Conservation (phyloP, 352 stramenopile genomes). For the Phytopythium mirpurense region DNA sequence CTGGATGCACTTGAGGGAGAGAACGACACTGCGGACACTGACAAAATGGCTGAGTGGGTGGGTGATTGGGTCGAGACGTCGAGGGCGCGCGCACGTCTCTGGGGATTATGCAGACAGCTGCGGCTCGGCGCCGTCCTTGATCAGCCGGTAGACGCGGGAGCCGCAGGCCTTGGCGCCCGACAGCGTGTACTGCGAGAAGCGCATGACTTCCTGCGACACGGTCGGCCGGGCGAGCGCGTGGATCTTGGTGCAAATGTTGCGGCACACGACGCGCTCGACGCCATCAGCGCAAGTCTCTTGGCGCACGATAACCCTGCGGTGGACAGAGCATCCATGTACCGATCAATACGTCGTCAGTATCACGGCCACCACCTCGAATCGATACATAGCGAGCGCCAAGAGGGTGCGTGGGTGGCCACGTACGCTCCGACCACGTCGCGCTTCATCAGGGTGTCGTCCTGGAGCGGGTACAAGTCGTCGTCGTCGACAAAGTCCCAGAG, state of each 20-base stretch:
- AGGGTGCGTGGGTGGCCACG: no score
- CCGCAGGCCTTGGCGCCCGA: background rate
- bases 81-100: no score
- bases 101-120: background rate
- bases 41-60: no score
- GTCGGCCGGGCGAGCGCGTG: constrained; percentile 16
- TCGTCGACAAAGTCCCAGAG: constrained; percentile 19
- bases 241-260: constrained; percentile 26
- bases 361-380: no score
- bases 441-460: constrained; percentile 5
- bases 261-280: constrained; percentile 23
- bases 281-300: constrained; percentile 16
- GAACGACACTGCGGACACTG: no score
- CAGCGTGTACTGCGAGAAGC: constrained; percentile 5
- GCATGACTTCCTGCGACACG: background rate
- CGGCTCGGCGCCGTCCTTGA: background rate
- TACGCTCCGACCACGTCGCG: constrained; percentile 15
- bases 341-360: no score
- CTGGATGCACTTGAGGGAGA: no score
- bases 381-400: no score
- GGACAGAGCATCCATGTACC: background rate
- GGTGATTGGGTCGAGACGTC: no score
- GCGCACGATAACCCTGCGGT: no score
- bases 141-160: constrained; percentile 1
- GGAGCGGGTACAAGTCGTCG: constrained; percentile 15